phyloP scores from a whole-genome alignment of 805 yeast species.

The Lipomyces spencermartinsiae region DNA sequence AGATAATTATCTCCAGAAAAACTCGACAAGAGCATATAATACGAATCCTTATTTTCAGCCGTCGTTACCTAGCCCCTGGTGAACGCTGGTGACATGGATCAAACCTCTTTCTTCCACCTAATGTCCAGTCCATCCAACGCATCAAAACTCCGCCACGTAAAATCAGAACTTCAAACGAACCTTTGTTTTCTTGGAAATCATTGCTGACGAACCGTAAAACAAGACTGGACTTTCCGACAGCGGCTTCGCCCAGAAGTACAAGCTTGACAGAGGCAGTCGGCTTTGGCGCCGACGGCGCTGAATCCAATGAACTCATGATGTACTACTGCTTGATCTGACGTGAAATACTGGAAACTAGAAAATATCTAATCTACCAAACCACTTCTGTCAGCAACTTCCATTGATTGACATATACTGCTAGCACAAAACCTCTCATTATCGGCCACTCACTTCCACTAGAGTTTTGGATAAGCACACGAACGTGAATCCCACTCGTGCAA shows the following conservation, averaged over 20 bases:
- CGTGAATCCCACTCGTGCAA: neutral
- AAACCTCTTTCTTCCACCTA: neutral
- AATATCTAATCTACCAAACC: neutral
- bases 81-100: neutral
- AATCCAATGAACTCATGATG: slow-evolving; percentile 35
- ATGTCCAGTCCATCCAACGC: neutral
- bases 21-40: neutral
- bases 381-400: neutral
- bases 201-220: slow-evolving; percentile 92
- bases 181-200: slow-evolving; percentile 93
- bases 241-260: slow-evolving; percentile 95
- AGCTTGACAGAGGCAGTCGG: slow-evolving; percentile 80
- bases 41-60: no score
- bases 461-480: neutral
- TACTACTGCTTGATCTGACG: neutral
- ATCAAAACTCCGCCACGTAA: neutral
- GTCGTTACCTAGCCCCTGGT: neutral
- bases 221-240: slow-evolving; percentile 94
- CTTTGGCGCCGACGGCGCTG: slow-evolving; percentile 43
- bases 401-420: neutral
- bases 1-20: neutral
- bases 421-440: neutral
- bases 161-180: slow-evolving; percentile 34
- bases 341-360: neutral
- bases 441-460: neutral